Conservation (phyloP, 208 protist genomes). For the Leishmania braziliensis region DNA sequence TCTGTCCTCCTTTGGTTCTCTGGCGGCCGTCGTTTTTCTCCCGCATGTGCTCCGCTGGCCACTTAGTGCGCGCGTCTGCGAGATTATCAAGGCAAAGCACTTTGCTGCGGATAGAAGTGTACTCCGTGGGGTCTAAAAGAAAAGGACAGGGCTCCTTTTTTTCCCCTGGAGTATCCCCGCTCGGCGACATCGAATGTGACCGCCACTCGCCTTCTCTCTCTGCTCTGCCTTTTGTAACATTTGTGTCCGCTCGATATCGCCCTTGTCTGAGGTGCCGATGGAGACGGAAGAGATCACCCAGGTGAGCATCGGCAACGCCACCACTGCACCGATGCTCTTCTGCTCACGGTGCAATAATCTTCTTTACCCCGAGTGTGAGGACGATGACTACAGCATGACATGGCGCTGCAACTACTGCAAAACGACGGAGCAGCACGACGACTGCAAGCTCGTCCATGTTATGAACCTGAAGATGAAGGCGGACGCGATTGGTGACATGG, state of each 20-base stretch:
- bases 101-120: not conserved
- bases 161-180: not conserved
- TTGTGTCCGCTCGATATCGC: not conserved
- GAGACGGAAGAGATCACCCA: conserved; percentile 16
- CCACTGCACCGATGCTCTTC: conserved; percentile 88
- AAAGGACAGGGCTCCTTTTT: not conserved
- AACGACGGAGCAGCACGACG: conserved; percentile 73
- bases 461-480: conserved; percentile 88
- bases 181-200: not conserved
- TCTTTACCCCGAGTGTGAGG: conserved; percentile 83
- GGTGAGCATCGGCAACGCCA: conserved; percentile 39
- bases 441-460: conserved; percentile 87
- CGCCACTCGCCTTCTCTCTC: not conserved
- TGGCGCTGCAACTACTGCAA: conserved; percentile 91
- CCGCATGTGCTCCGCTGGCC: not conserved
- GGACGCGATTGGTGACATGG: conserved; percentile 69
- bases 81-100: not conserved
- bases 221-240: conserved; percentile 15
- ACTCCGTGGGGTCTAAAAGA: not conserved
- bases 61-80: not conserved
- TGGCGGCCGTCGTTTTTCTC: not conserved
- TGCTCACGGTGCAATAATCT: conserved; percentile 88
- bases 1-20: not conserved
- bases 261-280: conserved; percentile 10
- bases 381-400: conserved; percentile 50